Evolutionary conservation across 768 basidiomycete species (phyloP), one percentile per base, ranked within the genome.

Genomic region (Saitozyma sp.): DNA sequence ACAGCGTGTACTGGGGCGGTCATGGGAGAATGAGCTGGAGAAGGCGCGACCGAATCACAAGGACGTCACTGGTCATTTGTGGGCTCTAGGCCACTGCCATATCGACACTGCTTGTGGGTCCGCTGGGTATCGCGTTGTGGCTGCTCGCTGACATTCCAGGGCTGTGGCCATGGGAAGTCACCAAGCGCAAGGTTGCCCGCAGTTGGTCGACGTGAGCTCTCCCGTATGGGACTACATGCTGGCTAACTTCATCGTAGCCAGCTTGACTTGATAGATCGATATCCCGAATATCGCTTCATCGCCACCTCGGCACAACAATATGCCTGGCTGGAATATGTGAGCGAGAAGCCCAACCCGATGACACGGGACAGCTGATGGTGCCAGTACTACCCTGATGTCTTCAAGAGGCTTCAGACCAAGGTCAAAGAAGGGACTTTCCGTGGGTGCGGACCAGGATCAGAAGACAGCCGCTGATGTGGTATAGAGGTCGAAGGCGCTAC

Each of bases 281-380:
- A 95, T 78, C 92, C 93, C 0, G 95, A 99, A 77, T 92, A 96
- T 74, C 84, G 90, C n/a, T 99, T 99, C 78, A 85, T 87, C 1
- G 80, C 80, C 5, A 77, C 76, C n/a, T 78, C 80, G 50, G 81
- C 81, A 3, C 80, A 81, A 58, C 94, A 98, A 78, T 97, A 87
- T 82, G 92, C 94, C 76, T 98, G 94, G 95, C 85, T 97, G n/a
- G 93, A 97, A 76, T n/a, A n/a, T n/a, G n/a, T n/a, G n/a, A n/a
- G n/a, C n/a, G n/a, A n/a, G n/a, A n/a, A n/a, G n/a, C n/a, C n/a
- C n/a, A n/a, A n/a, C n/a, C n/a, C n/a, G n/a, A n/a, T n/a, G n/a
- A n/a, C n/a, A n/a, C n/a, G n/a, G n/a, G n/a, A n/a, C n/a, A n/a
- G n/a, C n/a, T n/a, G n/a, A n/a, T n/a, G n/a, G n/a, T n/a, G n/a